Evolutionary conservation across 352 stramenopile genomes (phyloP).

Genomic region (Aphanomyces cochlioides): DNA sequence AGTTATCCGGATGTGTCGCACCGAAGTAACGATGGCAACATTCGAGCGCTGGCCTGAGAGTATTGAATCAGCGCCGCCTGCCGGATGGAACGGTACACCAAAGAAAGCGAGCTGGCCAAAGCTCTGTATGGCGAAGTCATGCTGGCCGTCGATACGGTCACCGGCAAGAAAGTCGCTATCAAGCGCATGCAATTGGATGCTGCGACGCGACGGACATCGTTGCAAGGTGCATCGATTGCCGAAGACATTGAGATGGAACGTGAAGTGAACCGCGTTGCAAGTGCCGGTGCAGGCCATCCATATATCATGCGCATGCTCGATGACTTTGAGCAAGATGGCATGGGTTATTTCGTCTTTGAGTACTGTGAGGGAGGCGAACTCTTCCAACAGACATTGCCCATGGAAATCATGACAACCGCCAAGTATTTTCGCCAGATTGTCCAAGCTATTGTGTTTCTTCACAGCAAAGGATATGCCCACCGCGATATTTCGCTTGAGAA

Average conservation of each 20-base stretch:
- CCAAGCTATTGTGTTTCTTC: conserved; percentile 43
- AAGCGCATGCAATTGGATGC: conserved; percentile 28
- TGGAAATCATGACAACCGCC: not conserved
- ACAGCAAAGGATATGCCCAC: conserved; percentile 83
- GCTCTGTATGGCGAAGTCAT: conserved; percentile 31
- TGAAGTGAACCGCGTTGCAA: conserved; percentile 20
- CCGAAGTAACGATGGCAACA: conserved; percentile 2
- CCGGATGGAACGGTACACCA: conserved; percentile 17
- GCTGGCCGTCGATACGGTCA: conserved; percentile 15
- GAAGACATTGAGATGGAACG: conserved; percentile 26
- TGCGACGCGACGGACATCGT: conserved; percentile 13
- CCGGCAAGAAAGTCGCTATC: conserved; percentile 18
- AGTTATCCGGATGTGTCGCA: not conserved
- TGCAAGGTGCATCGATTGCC: conserved; percentile 26
- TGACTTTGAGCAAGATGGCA: conserved; percentile 31
- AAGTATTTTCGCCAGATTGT: conserved; percentile 26
- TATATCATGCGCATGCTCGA: conserved; percentile 28
- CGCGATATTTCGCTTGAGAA: conserved; percentile 87
- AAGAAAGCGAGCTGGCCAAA: conserved; percentile 19
- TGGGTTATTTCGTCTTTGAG: conserved; percentile 33
- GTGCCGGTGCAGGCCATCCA: not conserved
- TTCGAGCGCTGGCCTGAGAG: not conserved
- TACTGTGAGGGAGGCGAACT: conserved; percentile 34
- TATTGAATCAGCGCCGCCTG: no score
- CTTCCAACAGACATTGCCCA: conserved; percentile 23